Evolutionary conservation across 2,329 filamentous ascomycete genomes (phyloP).

Genomic region (Diaporthe eres): DNA sequence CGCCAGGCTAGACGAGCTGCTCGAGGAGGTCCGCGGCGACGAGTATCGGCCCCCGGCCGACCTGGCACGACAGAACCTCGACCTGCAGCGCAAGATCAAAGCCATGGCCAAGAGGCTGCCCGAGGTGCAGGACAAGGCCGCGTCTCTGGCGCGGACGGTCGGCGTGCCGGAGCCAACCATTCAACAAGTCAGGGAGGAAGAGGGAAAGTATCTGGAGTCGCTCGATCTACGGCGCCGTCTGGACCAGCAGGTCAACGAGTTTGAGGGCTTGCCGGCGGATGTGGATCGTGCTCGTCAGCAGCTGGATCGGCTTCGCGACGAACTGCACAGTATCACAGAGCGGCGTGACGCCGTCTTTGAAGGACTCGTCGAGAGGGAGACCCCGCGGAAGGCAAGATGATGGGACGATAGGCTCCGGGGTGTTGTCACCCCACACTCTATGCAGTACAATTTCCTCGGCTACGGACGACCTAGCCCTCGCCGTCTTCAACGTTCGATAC

Average conservation of each 20-base stretch:
- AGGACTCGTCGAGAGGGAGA: slow-evolving; percentile 74
- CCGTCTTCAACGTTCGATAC: neutral
- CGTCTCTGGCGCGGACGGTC: slow-evolving; percentile 54
- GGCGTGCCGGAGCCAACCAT: slow-evolving; percentile 62
- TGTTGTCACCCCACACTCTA: neutral
- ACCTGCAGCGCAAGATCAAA: slow-evolving; percentile 80
- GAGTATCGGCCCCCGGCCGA: slow-evolving; percentile 69
- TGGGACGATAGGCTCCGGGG: slow-evolving; percentile 38
- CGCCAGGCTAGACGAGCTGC: slow-evolving; percentile 54
- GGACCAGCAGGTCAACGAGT: slow-evolving; percentile 74
- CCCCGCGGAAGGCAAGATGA: slow-evolving; percentile 61
- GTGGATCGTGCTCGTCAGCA: slow-evolving; percentile 77
- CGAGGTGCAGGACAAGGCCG: slow-evolving; percentile 73
- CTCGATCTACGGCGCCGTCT: slow-evolving; percentile 71
- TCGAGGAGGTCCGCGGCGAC: slow-evolving; percentile 59
- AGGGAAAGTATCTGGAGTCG: slow-evolving; percentile 71
- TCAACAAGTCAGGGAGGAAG: slow-evolving; percentile 70
- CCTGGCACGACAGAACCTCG: slow-evolving; percentile 78
- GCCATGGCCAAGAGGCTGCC: slow-evolving; percentile 75
- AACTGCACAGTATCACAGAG: slow-evolving; percentile 73
- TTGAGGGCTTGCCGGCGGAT: slow-evolving; percentile 81
- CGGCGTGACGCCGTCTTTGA: slow-evolving; percentile 83
- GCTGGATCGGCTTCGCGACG: slow-evolving; percentile 75
- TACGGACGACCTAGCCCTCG: neutral
- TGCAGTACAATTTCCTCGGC: neutral